Evolutionary conservation across 176 grass and related monocot genomes (phyloP).

Genomic region (Guadua angustifolia): DNA sequence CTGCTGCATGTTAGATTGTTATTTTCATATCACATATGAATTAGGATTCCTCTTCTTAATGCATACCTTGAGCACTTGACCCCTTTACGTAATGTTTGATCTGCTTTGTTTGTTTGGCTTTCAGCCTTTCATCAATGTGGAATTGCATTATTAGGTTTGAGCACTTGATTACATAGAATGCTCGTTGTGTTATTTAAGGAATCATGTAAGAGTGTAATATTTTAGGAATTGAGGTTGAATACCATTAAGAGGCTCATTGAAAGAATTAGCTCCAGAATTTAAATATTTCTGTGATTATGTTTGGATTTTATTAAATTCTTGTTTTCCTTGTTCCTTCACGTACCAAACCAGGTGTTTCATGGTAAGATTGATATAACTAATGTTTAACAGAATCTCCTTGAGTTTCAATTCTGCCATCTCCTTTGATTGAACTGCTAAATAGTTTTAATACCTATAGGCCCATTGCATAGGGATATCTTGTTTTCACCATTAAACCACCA

Average conservation of each 20-base stretch:
- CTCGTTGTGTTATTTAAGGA: background rate
- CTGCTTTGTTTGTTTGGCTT: conserved; percentile 6
- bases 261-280: background rate
- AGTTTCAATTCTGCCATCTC: conserved; percentile 16
- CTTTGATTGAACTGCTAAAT: conserved; percentile 10
- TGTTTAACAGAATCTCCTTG: background rate
- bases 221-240: conserved; percentile 13
- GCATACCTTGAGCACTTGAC: background rate
- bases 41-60: conserved; percentile 20
- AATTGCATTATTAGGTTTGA: conserved; percentile 12
- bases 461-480: background rate
- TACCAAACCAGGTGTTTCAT: background rate
- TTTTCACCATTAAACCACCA: conserved; percentile 25
- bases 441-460: conserved; percentile 10
- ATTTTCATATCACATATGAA: background rate
- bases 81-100: background rate
- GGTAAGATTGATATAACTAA: conserved; percentile 11
- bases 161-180: conserved; percentile 7
- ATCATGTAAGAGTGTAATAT: background rate
- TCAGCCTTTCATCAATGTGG: background rate
- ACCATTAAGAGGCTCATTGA: background rate
- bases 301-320: background rate
- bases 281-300: background rate
- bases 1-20: background rate
- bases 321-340: background rate